Base-by-base conservation (phyloP, 306 rosid genomes). In the Sicyos baderoa region DNA sequence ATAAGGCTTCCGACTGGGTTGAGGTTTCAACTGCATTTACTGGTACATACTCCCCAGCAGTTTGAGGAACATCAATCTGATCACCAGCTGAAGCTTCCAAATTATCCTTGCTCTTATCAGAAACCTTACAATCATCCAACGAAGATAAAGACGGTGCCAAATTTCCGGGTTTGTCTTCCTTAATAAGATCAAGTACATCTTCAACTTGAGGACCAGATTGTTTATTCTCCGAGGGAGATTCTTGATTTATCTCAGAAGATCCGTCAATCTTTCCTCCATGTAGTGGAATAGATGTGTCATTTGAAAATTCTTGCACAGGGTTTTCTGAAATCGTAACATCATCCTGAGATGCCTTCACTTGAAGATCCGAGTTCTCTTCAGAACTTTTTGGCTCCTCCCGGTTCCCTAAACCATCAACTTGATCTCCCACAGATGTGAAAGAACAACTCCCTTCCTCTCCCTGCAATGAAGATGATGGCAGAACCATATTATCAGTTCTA, bases 61-160 rank as follows among this genome's bases (percentile, higher is more conserved):
- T 44, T 25, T 35, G 76, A 70, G 77, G 52, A 66, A 51, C 55
- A 73, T 72, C 66, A 21, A 62, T 63, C 47, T 70, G 57, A 76
- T 57, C 75, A 70, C 35, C 35, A 51, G 35, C 58, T 56, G 75
- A 65, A 57, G 56, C 55, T 57, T 80, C 74, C 68, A 49, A 69
- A 23, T 23, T 70, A 22, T 45, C 71, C 22, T 64, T 62, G 21
- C 29, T 37, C 68, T 45, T 51, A 50, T 61, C 57, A 25, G 73
- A 68, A 47, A 59, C 72, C 70, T 57, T 53, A 50, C 50, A 42
- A 7, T 78, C 81, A 70, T 32, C 60, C 72, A 51, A 7, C 54
- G 45, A 40, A 40, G 45, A 40, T 40, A 37, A 37, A 37, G 44
- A 37, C 7, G 9, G 44, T 5, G 44, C 9, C 44, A 63, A 59